phyloP scores from a whole-genome alignment of 1,284 basidiomycete genomes.

The Sporisorium exsertum region DNA sequence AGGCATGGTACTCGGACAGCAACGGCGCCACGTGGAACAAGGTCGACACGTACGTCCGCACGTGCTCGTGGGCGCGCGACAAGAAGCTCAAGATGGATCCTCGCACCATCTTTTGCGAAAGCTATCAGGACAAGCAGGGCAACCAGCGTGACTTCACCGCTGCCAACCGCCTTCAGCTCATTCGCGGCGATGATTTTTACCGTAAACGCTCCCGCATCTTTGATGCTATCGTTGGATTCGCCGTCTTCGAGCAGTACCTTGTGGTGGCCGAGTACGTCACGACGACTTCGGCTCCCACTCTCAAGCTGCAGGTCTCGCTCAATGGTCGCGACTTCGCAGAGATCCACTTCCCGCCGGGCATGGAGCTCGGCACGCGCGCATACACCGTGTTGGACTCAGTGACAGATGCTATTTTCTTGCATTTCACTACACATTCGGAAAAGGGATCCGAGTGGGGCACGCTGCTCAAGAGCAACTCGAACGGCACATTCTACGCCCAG shows the following conservation, averaged over 20 bases:
- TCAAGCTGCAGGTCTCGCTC: slow-evolving; percentile 88
- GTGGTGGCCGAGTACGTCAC: slow-evolving; percentile 86
- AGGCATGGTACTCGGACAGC: slow-evolving; percentile 57
- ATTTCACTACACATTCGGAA: slow-evolving; percentile 88
- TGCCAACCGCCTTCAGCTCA: slow-evolving; percentile 81
- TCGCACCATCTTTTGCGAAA: slow-evolving; percentile 91
- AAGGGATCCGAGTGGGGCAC: slow-evolving; percentile 85
- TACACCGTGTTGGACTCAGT: slow-evolving; percentile 95
- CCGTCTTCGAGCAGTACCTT: slow-evolving; percentile 94
- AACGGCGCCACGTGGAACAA: slow-evolving; percentile 81
- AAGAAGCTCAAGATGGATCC: slow-evolving; percentile 80
- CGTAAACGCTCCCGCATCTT: slow-evolving; percentile 79
- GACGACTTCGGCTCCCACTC: slow-evolving; percentile 26
- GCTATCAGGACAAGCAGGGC: slow-evolving; percentile 83
- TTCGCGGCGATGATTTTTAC: slow-evolving; percentile 84
- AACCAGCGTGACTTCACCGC: slow-evolving; percentile 74
- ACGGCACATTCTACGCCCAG: slow-evolving; percentile 93
- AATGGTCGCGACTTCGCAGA: slow-evolving; percentile 86
- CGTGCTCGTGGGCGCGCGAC: slow-evolving; percentile 92
- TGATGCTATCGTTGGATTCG: slow-evolving; percentile 88
- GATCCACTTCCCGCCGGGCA: slow-evolving; percentile 88
- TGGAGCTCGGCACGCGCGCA: slow-evolving; percentile 87
- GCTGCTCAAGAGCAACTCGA: slow-evolving; percentile 94
- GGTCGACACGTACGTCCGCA: slow-evolving; percentile 87
- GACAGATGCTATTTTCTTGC: slow-evolving; percentile 91